Conservation (phyloP, 441 rosid genomes). For the Gossypium lobatum region DNA sequence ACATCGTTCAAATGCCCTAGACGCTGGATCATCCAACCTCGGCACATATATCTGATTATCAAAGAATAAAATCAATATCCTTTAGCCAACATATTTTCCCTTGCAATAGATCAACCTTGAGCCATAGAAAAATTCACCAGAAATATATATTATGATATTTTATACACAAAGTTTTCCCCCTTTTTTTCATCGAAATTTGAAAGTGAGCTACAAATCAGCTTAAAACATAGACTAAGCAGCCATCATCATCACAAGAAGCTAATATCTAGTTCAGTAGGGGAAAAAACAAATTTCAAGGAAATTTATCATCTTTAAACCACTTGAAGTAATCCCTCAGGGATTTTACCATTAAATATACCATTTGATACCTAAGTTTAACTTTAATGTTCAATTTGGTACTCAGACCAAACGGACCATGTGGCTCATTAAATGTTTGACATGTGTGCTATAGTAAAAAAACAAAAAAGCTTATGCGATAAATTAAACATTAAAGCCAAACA, state of each 20-base stretch:
- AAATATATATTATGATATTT: not conserved
- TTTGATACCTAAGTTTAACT: too few species aligned
- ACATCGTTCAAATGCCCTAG: conserved; percentile 56
- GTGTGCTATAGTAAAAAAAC: too few species aligned
- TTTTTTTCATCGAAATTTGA: not conserved
- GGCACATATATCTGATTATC: conserved; percentile 48
- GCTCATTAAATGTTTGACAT: too few species aligned
- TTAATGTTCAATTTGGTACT: too few species aligned
- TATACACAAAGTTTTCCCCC: not conserved
- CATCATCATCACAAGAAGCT: not conserved
- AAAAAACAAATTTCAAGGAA: not conserved
- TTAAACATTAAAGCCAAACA: too few species aligned
- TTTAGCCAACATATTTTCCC: not conserved
- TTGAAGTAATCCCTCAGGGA: not conserved
- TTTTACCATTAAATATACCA: not conserved
- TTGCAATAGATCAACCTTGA: not conserved
- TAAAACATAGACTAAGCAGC: not conserved
- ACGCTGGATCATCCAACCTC: conserved; percentile 49
- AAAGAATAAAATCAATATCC: not conserved
- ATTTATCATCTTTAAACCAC: not conserved
- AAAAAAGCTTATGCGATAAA: too few species aligned
- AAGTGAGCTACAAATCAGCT: not conserved
- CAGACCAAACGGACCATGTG: too few species aligned
- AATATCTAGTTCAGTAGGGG: not conserved
- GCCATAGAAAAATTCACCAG: not conserved